phyloP scores from a whole-genome alignment of 2,329 filamentous ascomycete species.

The Penicillium sp. region DNA sequence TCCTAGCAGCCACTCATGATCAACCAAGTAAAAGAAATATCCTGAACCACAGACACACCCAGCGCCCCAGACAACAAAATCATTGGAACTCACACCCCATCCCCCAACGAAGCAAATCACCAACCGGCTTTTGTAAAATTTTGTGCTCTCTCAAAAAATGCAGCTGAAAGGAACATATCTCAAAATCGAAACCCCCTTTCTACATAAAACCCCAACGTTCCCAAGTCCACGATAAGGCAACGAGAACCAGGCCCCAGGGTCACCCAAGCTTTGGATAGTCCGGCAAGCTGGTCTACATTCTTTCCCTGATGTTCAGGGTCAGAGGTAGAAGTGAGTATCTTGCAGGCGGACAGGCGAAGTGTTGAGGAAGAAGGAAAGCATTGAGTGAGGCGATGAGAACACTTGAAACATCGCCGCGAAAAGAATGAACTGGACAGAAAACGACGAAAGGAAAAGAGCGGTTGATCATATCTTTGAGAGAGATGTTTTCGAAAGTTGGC shows the following conservation, averaged over 20 bases:
- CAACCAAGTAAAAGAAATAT: constrained; percentile 8
- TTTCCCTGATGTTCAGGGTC: too few species aligned
- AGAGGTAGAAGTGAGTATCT: neutral
- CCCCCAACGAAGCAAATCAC: constrained; percentile 4
- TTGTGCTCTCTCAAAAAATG: constrained; percentile 3
- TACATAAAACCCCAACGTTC: neutral
- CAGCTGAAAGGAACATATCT: constrained; percentile 7
- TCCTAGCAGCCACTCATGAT: constrained; percentile 18
- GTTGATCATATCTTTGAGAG: constrained; percentile 11
- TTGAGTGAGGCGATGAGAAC: neutral
- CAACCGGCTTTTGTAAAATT: constrained; percentile 3
- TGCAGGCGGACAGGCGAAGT: constrained; percentile 1
- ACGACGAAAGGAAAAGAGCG: constrained; percentile 3
- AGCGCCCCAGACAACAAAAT: constrained; percentile 9
- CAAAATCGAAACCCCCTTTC: constrained; percentile 2
- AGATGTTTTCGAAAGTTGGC: constrained; percentile 2
- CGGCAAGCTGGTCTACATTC: neutral
- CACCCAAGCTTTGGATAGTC: neutral
- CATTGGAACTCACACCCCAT: neutral
- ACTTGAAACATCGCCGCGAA: constrained; percentile 1
- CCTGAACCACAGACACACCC: constrained; percentile 13
- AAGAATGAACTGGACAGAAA: constrained; percentile 25
- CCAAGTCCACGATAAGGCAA: neutral
- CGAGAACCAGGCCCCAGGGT: neutral
- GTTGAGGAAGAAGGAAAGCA: neutral